Conservation (phyloP, 495 filamentous ascomycete species). For the Neurospora sp. region DNA sequence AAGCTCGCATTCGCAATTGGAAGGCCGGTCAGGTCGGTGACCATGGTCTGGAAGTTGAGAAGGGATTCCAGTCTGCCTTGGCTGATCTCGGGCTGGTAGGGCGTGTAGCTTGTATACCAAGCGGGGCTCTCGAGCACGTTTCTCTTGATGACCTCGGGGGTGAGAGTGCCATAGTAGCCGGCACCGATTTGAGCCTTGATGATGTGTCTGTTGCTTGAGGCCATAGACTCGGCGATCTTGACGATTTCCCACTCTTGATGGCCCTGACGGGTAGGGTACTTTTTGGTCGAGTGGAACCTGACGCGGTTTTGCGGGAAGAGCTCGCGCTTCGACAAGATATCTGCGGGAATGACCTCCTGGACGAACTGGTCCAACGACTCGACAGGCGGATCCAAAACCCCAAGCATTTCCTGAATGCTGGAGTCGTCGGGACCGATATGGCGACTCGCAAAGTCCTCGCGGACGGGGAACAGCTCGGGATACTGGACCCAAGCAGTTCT, state of each 20-base stretch:
- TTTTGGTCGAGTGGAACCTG: slow-evolving; percentile 10
- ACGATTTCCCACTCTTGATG: slow-evolving; percentile 30
- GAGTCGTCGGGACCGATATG: slow-evolving; percentile 84
- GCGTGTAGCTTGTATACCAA: slow-evolving; percentile 99
- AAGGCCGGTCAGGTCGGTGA: slow-evolving; percentile 80
- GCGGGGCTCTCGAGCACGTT: slow-evolving; percentile 91
- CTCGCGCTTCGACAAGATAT: slow-evolving; percentile 62
- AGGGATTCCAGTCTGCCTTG: slow-evolving; percentile 89
- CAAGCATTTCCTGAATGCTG: slow-evolving; percentile 70
- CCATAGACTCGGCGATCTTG: slow-evolving; percentile 44
- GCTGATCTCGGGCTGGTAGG: slow-evolving; percentile 97
- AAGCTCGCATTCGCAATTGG: slow-evolving; percentile 91
- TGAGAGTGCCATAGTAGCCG: slow-evolving; percentile 79
- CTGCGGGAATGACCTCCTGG: slow-evolving; percentile 68
- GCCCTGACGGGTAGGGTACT: slow-evolving; percentile 5
- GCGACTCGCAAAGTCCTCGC: slow-evolving; percentile 65
- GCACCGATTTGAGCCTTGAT: slow-evolving; percentile 67
- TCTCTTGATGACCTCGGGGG: slow-evolving; percentile 86
- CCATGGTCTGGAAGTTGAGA: slow-evolving; percentile 94
- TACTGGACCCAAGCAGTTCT: neutral
- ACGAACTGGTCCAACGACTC: slow-evolving; percentile 78
- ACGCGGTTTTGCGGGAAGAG: slow-evolving; percentile 16
- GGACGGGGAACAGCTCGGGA: slow-evolving; percentile 18
- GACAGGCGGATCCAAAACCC: slow-evolving; percentile 64
- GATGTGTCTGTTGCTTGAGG: slow-evolving; percentile 54